Base-by-base conservation (phyloP, 2,329 filamentous ascomycete species). In the Trichoderma oligosporum region DNA sequence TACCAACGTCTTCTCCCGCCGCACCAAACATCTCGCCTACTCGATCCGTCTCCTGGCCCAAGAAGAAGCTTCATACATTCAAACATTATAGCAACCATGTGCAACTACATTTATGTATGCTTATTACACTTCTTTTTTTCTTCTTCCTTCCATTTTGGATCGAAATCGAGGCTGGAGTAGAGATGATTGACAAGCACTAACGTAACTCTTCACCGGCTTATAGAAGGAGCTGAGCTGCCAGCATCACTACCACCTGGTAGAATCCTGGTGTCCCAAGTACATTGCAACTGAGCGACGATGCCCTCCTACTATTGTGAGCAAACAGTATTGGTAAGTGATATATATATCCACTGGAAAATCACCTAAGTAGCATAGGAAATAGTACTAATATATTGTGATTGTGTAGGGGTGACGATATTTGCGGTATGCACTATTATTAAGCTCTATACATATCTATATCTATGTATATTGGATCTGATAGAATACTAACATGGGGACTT, bases 221-320 rank as follows among this genome's bases (percentile, higher is more conserved):
- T 60, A 80, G 78, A 78, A 78, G 58, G 76, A 80, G 60, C 73
- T 80, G 59, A 78, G 78, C 67, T 80, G 79, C 61, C 73, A 78
- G 61, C 72, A 74, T 54, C 77, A 80, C 66, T 79, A 78, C 70
- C 78, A 80, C 61, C 66, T 75, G 60, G 74, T 76, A 56, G 74
- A 76, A 59, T 76, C 74, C 24, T 77, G 74, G 74, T 77, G 74
- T 51, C 68, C 71, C 57, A 74, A 75, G 61, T 77, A 77, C 55
- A 76, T 76, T 56, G 72, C 73, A 63, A 76, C 74, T 9, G 73
- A 74, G 60, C 71, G 71, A 59, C 69, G 74, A 61, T 77, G 74
- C 60, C 71, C 72, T 31, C 74, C 74, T 7, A 74, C 66, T 5
- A 72, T 77, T 38, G 74, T 76, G 36, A 76, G 74, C 68, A 76